Evolutionary conservation across 495 filamentous ascomycete species (phyloP).

Genomic region (Hyphodiscus hymeniophilus): DNA sequence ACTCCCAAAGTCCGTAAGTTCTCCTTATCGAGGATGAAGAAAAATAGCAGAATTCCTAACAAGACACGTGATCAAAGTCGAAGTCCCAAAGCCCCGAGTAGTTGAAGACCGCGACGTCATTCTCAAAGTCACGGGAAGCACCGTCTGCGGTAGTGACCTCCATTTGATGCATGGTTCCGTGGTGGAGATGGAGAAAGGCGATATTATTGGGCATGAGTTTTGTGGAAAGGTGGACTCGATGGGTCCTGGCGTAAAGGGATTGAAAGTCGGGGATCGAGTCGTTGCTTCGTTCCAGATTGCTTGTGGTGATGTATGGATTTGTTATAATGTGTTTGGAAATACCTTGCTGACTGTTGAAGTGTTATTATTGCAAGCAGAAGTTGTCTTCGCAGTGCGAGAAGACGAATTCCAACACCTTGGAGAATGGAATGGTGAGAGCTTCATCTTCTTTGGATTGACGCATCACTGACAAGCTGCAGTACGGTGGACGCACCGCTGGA

Average conservation of each 20-base stretch:
- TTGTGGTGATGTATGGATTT: slow-evolving; percentile 34
- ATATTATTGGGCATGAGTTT: slow-evolving; percentile 88
- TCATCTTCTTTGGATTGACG: background rate
- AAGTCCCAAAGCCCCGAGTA: slow-evolving; percentile 57
- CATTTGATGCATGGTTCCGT: slow-evolving; percentile 71
- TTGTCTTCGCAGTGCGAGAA: slow-evolving; percentile 69
- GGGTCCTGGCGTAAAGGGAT: slow-evolving; percentile 49
- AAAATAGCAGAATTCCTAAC: too few relatives aligned
- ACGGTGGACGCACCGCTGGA: slow-evolving; percentile 63
- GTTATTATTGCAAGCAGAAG: slow-evolving; percentile 71
- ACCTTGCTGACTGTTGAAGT: slow-evolving; percentile 35
- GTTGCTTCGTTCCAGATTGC: slow-evolving; percentile 86
- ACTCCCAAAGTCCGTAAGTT: slow-evolving; percentile 45
- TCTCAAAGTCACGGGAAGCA: slow-evolving; percentile 74
- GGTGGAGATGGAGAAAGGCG: slow-evolving; percentile 68
- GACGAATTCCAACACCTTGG: slow-evolving; percentile 64
- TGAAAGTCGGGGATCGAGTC: slow-evolving; percentile 66
- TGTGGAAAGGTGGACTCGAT: slow-evolving; percentile 71
- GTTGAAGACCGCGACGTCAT: slow-evolving; percentile 73
- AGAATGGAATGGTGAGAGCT: slow-evolving; percentile 46
- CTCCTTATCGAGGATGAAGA: too few relatives aligned
- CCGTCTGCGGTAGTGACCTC: slow-evolving; percentile 81
- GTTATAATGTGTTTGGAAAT: background rate
- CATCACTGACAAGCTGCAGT: slow-evolving; percentile 24
- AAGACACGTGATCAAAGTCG: background rate